phyloP scores from a whole-genome alignment of 345 rosid genomes.

The Camelina sativa region DNA sequence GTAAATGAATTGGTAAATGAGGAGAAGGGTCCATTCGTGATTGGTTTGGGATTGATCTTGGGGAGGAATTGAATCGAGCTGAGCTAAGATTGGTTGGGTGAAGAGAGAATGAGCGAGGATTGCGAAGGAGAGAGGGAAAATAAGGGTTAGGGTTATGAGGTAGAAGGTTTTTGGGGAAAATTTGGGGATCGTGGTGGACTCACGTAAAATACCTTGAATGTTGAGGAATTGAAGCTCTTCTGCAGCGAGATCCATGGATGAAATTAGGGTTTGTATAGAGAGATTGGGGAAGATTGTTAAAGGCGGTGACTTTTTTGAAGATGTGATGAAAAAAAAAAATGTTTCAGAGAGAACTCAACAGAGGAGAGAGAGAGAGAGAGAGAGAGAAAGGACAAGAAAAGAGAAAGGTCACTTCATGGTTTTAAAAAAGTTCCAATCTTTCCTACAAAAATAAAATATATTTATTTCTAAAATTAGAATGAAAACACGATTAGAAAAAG shows the following conservation, averaged over 20 bases:
- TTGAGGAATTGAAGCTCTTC: conserved; percentile 76
- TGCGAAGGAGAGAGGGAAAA: conserved; percentile 85
- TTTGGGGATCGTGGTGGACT: conserved; percentile 69
- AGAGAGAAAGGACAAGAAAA: too few species aligned
- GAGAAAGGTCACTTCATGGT: too few species aligned
- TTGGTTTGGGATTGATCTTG: conserved; percentile 51
- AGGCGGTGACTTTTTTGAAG: conserved; percentile 27
- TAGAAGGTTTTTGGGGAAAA: conserved; percentile 64
- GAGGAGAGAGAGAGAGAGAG: too few species aligned
- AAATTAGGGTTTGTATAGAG: background rate
- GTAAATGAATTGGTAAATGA: conserved; percentile 71
- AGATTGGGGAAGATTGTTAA: conserved; percentile 14
- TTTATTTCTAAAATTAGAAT: too few species aligned
- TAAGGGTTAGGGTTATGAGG: conserved; percentile 68
- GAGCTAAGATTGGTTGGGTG: conserved; percentile 64
- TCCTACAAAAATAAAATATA: too few species aligned
- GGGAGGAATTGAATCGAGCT: conserved; percentile 49
- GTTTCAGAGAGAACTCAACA: too few species aligned
- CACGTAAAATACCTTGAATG: conserved; percentile 54
- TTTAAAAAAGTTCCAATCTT: too few species aligned
- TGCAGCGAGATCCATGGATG: conserved; percentile 68
- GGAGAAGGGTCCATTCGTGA: conserved; percentile 74
- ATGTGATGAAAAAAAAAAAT: too few species aligned
- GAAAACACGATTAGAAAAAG: too few species aligned
- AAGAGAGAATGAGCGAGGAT: conserved; percentile 84